phyloP scores from a whole-genome alignment of 257 asterid genomes.

The Paraleonurus japonicus region DNA sequence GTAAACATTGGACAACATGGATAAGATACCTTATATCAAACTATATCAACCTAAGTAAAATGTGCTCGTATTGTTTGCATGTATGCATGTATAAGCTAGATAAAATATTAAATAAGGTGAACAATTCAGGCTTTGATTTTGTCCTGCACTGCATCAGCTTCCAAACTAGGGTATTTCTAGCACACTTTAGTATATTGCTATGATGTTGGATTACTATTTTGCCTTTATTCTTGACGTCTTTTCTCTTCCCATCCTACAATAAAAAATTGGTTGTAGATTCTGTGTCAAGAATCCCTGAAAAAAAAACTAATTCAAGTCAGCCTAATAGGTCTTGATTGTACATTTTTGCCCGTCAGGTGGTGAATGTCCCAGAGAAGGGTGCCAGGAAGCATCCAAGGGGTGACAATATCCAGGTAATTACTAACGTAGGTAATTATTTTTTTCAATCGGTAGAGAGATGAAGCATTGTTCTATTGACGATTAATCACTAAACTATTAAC shows the following conservation, averaged over 20 bases:
- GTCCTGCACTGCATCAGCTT: too few relatives aligned
- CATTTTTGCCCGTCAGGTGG: slow-evolving; percentile 55
- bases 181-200: not conserved
- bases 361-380: slow-evolving; percentile 98
- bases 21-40: not conserved
- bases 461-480: too few relatives aligned
- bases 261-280: not conserved
- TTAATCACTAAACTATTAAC: too few relatives aligned
- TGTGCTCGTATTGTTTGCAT: not conserved
- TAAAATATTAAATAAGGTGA: not conserved
- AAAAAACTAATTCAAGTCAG: not conserved
- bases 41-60: not conserved
- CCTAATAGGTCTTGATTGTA: slow-evolving; percentile 17
- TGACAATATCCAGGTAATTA: slow-evolving; percentile 88
- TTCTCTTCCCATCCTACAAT: not conserved
- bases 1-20: not conserved
- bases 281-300: not conserved
- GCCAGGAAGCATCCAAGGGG: slow-evolving; percentile 99
- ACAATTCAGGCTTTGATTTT: not conserved
- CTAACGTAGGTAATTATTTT: too few relatives aligned
- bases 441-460: too few relatives aligned
- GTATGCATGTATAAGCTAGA: slow-evolving; percentile 1
- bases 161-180: not conserved
- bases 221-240: not conserved
- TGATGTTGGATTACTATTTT: not conserved